Evolutionary conservation across 768 basidiomycete genomes (phyloP).

Genomic region (Tulasnella sp.): DNA sequence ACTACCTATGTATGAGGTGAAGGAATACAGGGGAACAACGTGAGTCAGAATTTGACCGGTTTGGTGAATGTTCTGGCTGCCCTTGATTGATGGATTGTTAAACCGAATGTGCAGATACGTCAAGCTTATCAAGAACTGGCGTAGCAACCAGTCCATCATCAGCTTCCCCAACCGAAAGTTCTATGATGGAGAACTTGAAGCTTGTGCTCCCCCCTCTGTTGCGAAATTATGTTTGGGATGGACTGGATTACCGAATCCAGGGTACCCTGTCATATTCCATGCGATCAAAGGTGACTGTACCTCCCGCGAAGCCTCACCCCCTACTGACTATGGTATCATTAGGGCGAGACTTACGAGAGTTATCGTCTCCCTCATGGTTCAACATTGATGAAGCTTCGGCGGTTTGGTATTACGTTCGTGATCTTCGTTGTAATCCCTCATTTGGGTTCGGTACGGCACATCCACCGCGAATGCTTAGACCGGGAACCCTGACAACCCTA

Average conservation of each 20-base stretch:
- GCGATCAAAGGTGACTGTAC: constrained; percentile 29
- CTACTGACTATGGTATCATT: not conserved
- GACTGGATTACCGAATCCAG: constrained; percentile 33
- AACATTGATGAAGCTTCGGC: constrained; percentile 26
- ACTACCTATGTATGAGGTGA: constrained; percentile 34
- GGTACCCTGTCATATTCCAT: constrained; percentile 39
- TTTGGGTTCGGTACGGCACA: constrained; percentile 23
- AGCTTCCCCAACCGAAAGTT: constrained; percentile 50
- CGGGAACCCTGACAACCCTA: not conserved
- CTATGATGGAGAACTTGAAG: constrained; percentile 39
- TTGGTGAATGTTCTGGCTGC: not conserved
- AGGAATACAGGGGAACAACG: constrained; percentile 34
- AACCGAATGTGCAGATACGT: constrained; percentile 43
- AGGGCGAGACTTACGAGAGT: constrained; percentile 22
- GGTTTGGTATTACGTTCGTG: constrained; percentile 20
- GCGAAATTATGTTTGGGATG: constrained; percentile 34
- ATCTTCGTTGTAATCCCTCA: constrained; percentile 33
- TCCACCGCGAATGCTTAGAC: not conserved
- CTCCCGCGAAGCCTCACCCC: not conserved
- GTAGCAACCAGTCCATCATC: constrained; percentile 54
- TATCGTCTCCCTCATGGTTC: constrained; percentile 26
- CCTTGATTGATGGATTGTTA: not conserved
- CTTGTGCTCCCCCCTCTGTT: constrained; percentile 33
- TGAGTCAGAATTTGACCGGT: constrained; percentile 26
- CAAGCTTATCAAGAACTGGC: constrained; percentile 56